A percentile compares a stretch with the other conserved stretches of the same genome.
These are phyloP conservation scores for Epichloe sibirici DNA, from an alignment of 2,329 filamentous ascomycete species.

Conservation along the genomic window DNA sequence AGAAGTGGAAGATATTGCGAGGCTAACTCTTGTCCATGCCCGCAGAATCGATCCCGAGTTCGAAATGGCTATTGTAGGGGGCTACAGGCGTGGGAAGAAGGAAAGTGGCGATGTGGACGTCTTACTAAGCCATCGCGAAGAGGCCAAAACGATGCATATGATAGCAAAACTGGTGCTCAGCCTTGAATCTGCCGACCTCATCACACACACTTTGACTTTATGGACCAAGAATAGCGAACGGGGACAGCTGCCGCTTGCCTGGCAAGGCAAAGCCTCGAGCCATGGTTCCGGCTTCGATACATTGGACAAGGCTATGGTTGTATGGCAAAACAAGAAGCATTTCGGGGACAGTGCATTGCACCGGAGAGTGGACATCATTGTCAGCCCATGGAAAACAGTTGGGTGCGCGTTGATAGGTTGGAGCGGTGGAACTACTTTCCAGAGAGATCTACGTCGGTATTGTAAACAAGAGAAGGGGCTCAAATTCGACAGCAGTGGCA, in stretches of 20 bases:
- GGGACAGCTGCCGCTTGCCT: slow-evolving; percentile 48
- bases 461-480: slow-evolving; percentile 58
- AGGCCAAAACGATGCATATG: slow-evolving; percentile 55
- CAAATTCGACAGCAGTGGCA: slow-evolving; percentile 88
- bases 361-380: slow-evolving; percentile 81
- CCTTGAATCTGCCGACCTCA: slow-evolving; percentile 55
- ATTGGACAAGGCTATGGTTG: slow-evolving; percentile 81
- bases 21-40: slow-evolving; percentile 53
- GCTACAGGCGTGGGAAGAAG: slow-evolving; percentile 67
- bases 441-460: slow-evolving; percentile 73
- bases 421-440: slow-evolving; percentile 80
- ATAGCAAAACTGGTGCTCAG: slow-evolving; percentile 56
- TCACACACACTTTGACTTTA: slow-evolving; percentile 72
- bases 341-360: slow-evolving; percentile 35
- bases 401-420: slow-evolving; percentile 84
- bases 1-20: slow-evolving; percentile 61
- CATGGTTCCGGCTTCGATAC: slow-evolving; percentile 62
- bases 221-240: slow-evolving; percentile 59
- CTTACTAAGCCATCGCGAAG: slow-evolving; percentile 66
- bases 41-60: slow-evolving; percentile 44
- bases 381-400: slow-evolving; percentile 77
- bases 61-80: slow-evolving; percentile 57
- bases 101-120: slow-evolving; percentile 75
- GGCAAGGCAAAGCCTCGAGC: slow-evolving; percentile 30
- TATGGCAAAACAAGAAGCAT: slow-evolving; percentile 53